These are phyloP conservation scores for Penicillium goetzii DNA, from an alignment of 495 filamentous ascomycete species.

Conservation along the genomic window DNA sequence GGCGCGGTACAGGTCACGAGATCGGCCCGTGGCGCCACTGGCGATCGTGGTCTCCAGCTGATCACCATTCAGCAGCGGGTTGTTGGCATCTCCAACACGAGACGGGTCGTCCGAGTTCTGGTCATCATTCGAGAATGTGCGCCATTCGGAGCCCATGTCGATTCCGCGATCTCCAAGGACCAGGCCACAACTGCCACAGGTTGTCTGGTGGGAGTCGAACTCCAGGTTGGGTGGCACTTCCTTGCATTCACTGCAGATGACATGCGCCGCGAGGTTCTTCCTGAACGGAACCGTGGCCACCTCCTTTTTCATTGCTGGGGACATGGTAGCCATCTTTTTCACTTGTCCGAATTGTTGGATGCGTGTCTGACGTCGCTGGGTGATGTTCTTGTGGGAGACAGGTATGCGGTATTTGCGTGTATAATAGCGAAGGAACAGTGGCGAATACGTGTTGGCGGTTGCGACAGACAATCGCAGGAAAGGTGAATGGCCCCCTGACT, in stretches of 20 bases:
- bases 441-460: conserved; percentile 67
- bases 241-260: conserved; percentile 88
- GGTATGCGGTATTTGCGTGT: conserved; percentile 51
- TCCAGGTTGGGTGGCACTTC: conserved; percentile 93
- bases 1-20: conserved; percentile 79
- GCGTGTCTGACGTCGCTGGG: conserved; percentile 38
- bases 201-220: conserved; percentile 88
- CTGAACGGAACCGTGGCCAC: conserved; percentile 52
- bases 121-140: conserved; percentile 97
- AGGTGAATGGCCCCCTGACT: background rate
- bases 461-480: conserved; percentile 9
- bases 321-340: conserved; percentile 46
- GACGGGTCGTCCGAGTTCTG: conserved; percentile 94
- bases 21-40: conserved; percentile 71
- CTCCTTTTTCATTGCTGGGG: conserved; percentile 31
- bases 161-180: conserved; percentile 89
- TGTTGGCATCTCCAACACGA: conserved; percentile 92
- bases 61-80: conserved; percentile 84
- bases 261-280: conserved; percentile 79
- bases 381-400: conserved; percentile 44
- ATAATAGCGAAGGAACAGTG: conserved; percentile 61
- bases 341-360: conserved; percentile 26
- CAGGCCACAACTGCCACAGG: conserved; percentile 89
- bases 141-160: conserved; percentile 96
- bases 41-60: conserved; percentile 92